Conservation (phyloP, 2,329 filamentous ascomycete genomes). For the Onygena corvina region DNA sequence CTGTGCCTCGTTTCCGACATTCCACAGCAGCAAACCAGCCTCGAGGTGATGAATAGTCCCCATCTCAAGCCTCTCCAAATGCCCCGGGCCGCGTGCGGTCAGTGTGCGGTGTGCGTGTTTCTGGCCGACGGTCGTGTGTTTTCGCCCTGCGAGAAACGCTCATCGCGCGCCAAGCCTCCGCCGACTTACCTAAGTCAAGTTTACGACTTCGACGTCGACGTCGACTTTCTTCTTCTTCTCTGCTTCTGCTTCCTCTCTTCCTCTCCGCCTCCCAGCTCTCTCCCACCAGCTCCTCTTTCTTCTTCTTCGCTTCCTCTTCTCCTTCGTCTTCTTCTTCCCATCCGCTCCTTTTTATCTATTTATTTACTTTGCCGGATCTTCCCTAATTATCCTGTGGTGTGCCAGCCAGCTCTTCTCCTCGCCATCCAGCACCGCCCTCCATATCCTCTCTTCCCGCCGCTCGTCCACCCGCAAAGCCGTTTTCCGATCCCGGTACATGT, state of each 20-base stretch:
- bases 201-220: neutral
- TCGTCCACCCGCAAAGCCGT: neutral
- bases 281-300: conserved; percentile 18
- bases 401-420: neutral
- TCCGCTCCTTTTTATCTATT: conserved; percentile 9
- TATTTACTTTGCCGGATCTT: conserved; percentile 17
- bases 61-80: too few relatives aligned
- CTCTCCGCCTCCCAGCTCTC: conserved; percentile 6
- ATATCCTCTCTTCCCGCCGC: neutral
- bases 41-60: too few relatives aligned
- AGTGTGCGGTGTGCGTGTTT: too few relatives aligned
- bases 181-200: neutral
- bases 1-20: too few relatives aligned
- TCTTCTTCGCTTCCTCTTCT: conserved; percentile 22
- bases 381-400: conserved; percentile 2
- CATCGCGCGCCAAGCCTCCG: too few relatives aligned
- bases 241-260: conserved; percentile 15
- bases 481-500: neutral
- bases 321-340: conserved; percentile 21
- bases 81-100: too few relatives aligned
- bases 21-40: too few relatives aligned
- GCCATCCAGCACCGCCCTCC: neutral
- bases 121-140: too few relatives aligned
- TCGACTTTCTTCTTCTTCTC: neutral
- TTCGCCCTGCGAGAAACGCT: too few relatives aligned